Base-by-base conservation (phyloP, 2,329 filamentous ascomycete genomes). In the Arthrobotrys sphaeroides region DNA sequence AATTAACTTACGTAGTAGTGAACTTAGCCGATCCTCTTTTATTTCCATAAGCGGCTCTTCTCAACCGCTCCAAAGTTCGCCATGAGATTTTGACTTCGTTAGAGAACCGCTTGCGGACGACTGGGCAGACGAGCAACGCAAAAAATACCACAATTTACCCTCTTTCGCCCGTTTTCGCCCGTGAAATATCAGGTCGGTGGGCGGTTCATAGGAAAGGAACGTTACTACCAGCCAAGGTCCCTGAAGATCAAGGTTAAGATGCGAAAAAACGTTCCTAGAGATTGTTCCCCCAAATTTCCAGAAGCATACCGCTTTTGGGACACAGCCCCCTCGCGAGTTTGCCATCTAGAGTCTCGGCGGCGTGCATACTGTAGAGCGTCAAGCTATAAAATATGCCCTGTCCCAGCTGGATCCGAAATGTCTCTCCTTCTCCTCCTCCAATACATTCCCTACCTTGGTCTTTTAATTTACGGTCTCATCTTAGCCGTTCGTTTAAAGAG, bases 181-280 rank as follows among this genome's bases (percentile, higher is more conserved):
- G n/a, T n/a, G n/a, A n/a, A n/a, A n/a, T n/a, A n/a, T n/a, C n/a
- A n/a, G n/a, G n/a, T n/a, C n/a, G n/a, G n/a, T n/a, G 13, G 20
- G 3, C 13, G 20, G 18, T 55, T 10, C 13, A 22, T 31, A 10
- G 13, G 2, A 42, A 51, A 51, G 31, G 28, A 28, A 18, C 36
- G 16, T 16, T 38, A 12, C n/a, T 55, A 10, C 0, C 24, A 26
- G 33, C 33, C 31, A 16, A 38, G 5, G 67, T 18, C 36, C 60
- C 49, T 65, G 68, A 73, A 60, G 28, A 57, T 60, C 68, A 66
- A 53, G 38, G 49, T 73, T 60, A 47, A 49, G 28, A 40, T 40
- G 22, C n/a, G n/a, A 16, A 24, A 47, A 47, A 57, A n/a, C 57
- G 57, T 66, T 47, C 40, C 40, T 62, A 33, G 42, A 60, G 42